phyloP scores from a whole-genome alignment of 139 green algal genomes.

The Volvox reticuliferus region DNA sequence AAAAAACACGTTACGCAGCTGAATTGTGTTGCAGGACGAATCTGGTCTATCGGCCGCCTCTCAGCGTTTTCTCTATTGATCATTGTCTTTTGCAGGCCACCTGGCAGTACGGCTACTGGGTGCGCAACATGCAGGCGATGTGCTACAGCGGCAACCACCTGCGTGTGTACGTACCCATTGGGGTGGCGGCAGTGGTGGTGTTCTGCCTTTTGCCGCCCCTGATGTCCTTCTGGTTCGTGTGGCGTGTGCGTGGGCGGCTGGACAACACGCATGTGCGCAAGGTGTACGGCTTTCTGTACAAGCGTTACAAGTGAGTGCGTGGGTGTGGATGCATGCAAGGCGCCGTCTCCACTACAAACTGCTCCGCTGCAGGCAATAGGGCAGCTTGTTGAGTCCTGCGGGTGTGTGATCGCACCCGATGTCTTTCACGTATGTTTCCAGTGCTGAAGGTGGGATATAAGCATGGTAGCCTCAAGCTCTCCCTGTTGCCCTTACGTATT shows the following conservation, averaged over 20 bases:
- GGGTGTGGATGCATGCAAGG: not conserved
- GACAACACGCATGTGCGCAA: not conserved
- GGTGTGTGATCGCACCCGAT: too few relatives aligned
- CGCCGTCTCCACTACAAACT: too few relatives aligned
- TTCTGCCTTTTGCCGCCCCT: constrained; percentile 35
- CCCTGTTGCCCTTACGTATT: too few relatives aligned
- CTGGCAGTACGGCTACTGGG: constrained; percentile 33
- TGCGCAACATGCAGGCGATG: constrained; percentile 14
- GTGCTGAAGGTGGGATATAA: too few relatives aligned
- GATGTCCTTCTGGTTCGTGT: constrained; percentile 36
- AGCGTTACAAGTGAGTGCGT: constrained; percentile 41
- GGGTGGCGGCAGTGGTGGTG: constrained; percentile 27
- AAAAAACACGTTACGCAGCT: not conserved
- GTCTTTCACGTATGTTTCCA: too few relatives aligned
- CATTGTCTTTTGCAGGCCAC: not conserved
- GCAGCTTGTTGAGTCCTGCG: too few relatives aligned
- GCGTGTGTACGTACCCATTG: constrained; percentile 3
- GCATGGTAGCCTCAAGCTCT: too few relatives aligned
- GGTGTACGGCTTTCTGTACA: constrained; percentile 51
- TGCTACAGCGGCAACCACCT: constrained; percentile 20
- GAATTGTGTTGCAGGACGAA: not conserved
- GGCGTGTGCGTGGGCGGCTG: not conserved
- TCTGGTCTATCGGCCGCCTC: not conserved
- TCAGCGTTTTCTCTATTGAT: not conserved
- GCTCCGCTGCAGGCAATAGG: too few relatives aligned